These are phyloP conservation scores for Boletus tylopilopsis DNA, from an alignment of 768 basidiomycete species.

Conservation along the genomic window DNA sequence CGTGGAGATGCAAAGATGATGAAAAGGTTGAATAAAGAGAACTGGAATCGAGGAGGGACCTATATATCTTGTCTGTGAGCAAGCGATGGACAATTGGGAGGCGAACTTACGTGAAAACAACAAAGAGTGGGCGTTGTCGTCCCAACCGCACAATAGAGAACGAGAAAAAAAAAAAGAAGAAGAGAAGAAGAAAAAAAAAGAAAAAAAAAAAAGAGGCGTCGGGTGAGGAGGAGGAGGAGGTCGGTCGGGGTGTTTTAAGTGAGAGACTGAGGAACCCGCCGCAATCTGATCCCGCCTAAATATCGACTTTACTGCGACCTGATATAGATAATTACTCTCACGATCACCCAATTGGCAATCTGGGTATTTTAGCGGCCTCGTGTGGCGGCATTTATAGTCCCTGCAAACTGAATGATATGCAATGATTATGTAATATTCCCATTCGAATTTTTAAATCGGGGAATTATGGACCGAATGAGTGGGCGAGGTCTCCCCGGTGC, in stretches of 20 bases:
- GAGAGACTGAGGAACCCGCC: conserved; percentile 30
- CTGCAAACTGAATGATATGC: conserved; percentile 23
- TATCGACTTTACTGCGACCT: conserved; percentile 16
- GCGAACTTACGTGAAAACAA: conserved; percentile 32
- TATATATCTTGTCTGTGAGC: conserved; percentile 12
- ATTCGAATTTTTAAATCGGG: conserved; percentile 7
- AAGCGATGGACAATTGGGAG: background rate
- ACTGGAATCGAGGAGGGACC: conserved; percentile 33
- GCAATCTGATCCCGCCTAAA: conserved; percentile 33
- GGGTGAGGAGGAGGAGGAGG: conserved; percentile 35
- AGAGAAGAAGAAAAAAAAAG: conserved; percentile 24
- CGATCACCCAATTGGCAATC: conserved; percentile 11
- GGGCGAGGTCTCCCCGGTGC: conserved; percentile 27
- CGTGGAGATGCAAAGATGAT: conserved; percentile 36
- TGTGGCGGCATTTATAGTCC: conserved; percentile 33
- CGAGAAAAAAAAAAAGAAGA: conserved; percentile 23
- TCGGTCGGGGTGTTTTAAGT: conserved; percentile 17
- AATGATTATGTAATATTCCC: conserved; percentile 30
- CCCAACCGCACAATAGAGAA: conserved; percentile 34
- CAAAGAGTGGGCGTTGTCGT: conserved; percentile 29
- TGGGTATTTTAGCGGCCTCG: conserved; percentile 28
- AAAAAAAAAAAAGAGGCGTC: conserved; percentile 37
- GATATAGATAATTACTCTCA: conserved; percentile 12
- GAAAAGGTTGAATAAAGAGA: conserved; percentile 31
- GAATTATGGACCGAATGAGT: conserved; percentile 1